Percentiles rank a stretch among this genome's conserved stretches.
phyloP scores from a whole-genome alignment of 192 early-diverging fungal species.

The Rhizoclosmatium sp. region DNA sequence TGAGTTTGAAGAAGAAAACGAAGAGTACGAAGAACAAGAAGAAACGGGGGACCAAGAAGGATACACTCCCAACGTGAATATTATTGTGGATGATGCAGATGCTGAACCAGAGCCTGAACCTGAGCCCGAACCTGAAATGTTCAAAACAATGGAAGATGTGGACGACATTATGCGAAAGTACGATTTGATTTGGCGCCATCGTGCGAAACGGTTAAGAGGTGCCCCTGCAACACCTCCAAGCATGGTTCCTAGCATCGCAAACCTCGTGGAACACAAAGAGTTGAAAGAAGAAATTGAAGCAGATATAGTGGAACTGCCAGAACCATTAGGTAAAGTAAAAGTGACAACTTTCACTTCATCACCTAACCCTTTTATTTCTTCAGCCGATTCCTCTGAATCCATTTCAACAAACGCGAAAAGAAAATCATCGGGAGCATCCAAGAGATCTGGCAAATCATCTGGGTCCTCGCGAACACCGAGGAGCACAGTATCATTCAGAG shows the following conservation, averaged over 20 bases:
- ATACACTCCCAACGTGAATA: not conserved
- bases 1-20: constrained; percentile 6
- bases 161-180: constrained; percentile 49
- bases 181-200: constrained; percentile 29
- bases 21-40: not conserved
- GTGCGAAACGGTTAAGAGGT: constrained; percentile 35
- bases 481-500: not conserved
- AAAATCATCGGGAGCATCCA: not conserved
- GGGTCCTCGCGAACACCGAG: not conserved
- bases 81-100: not conserved
- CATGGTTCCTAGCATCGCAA: not conserved
- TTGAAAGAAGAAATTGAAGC: not conserved
- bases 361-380: not conserved
- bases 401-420: not conserved
- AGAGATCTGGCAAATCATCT: not conserved
- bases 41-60: not conserved
- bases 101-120: not conserved
- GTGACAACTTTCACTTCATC: not conserved
- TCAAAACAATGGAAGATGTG: constrained; percentile 46
- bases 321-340: not conserved
- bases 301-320: not conserved
- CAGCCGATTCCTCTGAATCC: not conserved
- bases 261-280: not conserved
- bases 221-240: constrained; percentile 7
- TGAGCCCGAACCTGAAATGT: constrained; percentile 1